Evolutionary conservation across 2,329 filamentous ascomycete species (phyloP), one percentile per base, ranked within the genome.

Genomic region (Huntiella omanensis): DNA sequence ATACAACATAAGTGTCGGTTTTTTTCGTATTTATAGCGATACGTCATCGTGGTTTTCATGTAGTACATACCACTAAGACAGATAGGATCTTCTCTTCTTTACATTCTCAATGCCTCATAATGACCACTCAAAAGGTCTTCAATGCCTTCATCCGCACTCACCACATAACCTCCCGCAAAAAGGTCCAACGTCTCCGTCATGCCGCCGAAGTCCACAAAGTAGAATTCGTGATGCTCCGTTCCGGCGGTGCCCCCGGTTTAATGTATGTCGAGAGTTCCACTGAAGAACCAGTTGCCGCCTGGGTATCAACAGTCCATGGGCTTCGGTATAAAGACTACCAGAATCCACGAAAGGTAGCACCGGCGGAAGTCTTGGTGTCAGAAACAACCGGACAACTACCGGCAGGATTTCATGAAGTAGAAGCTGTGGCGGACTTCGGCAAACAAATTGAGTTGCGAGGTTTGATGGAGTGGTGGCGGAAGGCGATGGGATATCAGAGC

Each of bases 111-210:
- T 28, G 22, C 22, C 7, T 10, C 22, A 42, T 5, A 3, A 42
- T 42, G 40, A 5, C 40, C 22, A 42, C 13, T 19, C 16, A 7
- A 33, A 32, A 32, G 10, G 15, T 49, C 6, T 65, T 59, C 51
- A 62, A 61, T 56, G 72, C 79, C 28, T 64, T 87, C 40, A 83
- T 87, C 50, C 73, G 80, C 45, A 87, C 82, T 0, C 82, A 87
- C 54, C 82, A 87, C 59, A 85, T 87, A 56, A 86, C 80, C 3
- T 85, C 79, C 0, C 77, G 80, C 52, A 85, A 84, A 57, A 87
- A 87, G 56, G 61, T 70, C 1, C 61, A 64, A 5, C 62, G 61
- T 47, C 67, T 87, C 16, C 73, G 67, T 43, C 79, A 80, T 58
- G 70, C 73, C 3, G 75, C 78, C 5, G 66, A 71, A 32, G 65